Conservation (phyloP, 164 flowering plant species). For the Tetracentron sinense region DNA sequence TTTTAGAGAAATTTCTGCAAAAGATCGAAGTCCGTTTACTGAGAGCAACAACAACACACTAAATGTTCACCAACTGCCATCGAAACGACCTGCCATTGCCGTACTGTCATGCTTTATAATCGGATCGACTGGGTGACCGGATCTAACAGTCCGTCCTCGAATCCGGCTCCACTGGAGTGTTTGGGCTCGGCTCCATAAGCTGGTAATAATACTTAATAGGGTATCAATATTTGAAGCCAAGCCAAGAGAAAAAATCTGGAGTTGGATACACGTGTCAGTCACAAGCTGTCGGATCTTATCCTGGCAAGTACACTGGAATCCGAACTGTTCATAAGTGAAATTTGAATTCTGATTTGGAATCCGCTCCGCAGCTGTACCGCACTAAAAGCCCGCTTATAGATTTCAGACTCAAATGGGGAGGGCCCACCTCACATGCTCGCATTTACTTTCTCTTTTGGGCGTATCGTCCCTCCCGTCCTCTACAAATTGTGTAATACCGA, state of each 20-base stretch:
- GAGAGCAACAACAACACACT: constrained; percentile 26
- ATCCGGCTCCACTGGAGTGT: too few relatives aligned
- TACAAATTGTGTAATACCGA: too few relatives aligned
- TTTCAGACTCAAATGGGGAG: constrained; percentile 20
- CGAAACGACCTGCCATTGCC: constrained; percentile 43
- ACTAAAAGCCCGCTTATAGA: constrained; percentile 12
- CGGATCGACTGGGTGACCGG: constrained; percentile 17
- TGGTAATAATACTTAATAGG: too few relatives aligned
- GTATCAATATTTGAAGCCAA: too few relatives aligned
- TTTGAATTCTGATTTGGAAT: constrained; percentile 29
- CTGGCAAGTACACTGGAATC: constrained; percentile 12
- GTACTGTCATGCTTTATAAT: constrained; percentile 33
- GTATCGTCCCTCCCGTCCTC: too few relatives aligned
- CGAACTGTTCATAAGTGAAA: background rate
- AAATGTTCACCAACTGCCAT: constrained; percentile 68
- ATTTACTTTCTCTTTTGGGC: background rate
- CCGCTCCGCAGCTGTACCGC: constrained; percentile 39
- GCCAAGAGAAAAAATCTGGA: background rate
- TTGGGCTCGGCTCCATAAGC: too few relatives aligned
- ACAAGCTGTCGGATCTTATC: constrained; percentile 48
- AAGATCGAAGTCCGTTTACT: background rate
- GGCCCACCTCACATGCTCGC: constrained; percentile 12
- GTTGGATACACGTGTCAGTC: constrained; percentile 37
- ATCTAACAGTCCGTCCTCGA: constrained; percentile 1
- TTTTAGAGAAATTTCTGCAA: background rate